Evolutionary conservation across 108 stramenopile species (phyloP).

Genomic region (Phaeodactylum tricornutum): DNA sequence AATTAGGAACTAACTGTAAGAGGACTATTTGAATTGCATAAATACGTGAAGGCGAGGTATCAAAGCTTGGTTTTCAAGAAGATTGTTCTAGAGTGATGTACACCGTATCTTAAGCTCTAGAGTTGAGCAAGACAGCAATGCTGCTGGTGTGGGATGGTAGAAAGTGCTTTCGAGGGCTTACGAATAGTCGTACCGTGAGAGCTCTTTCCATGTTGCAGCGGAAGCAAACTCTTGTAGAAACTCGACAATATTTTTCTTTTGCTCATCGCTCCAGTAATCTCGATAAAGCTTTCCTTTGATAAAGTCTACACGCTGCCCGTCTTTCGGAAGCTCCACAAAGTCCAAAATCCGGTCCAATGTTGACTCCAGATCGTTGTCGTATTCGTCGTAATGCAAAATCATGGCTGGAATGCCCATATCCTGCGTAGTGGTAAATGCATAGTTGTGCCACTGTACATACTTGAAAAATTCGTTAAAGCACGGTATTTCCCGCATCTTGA

Average conservation of each 20-base stretch:
- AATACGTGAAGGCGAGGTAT: too few species aligned
- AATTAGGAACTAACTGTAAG: too few species aligned
- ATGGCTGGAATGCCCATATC: constrained; percentile 27
- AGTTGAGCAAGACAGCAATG: too few species aligned
- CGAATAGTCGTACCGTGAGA: constrained; percentile 1
- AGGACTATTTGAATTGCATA: too few species aligned
- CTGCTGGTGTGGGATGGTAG: too few species aligned
- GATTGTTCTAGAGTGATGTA: too few species aligned
- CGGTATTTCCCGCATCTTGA: constrained; percentile 23
- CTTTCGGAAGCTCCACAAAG: constrained; percentile 19
- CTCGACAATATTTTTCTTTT: background rate
- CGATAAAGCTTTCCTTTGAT: background rate
- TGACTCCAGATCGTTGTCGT: constrained; percentile 23
- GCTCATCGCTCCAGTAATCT: background rate
- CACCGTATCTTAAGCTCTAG: too few species aligned
- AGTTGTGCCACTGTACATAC: constrained; percentile 60
- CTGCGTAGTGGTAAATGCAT: constrained; percentile 33
- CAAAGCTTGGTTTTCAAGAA: too few species aligned
- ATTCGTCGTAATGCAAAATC: constrained; percentile 43
- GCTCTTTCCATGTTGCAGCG: background rate
- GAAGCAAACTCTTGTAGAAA: background rate
- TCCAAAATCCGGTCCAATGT: constrained; percentile 17
- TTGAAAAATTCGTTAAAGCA: constrained; percentile 42
- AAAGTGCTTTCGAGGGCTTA: too few species aligned
- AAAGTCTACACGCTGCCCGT: background rate